A percentile compares a stretch with the other conserved stretches of the same genome.
Conservation (phyloP, 2,329 filamentous ascomycete genomes). For the Aspergillus uvarum region DNA sequence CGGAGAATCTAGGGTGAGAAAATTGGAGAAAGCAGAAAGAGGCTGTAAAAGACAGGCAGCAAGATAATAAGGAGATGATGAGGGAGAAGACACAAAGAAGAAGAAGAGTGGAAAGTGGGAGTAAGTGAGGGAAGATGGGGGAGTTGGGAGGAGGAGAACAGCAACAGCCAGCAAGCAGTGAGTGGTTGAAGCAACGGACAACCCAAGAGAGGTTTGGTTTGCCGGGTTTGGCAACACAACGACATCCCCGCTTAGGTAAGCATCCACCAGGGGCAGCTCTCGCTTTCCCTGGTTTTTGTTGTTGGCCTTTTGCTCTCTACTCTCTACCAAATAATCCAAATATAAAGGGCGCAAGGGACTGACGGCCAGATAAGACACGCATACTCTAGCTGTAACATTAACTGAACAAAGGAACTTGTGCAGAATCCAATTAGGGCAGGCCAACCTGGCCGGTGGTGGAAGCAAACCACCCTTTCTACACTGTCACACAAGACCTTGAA, state of each 20-base stretch:
- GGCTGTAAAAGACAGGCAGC: slow-evolving; percentile 1
- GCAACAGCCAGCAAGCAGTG: slow-evolving; percentile 20
- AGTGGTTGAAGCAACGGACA: slow-evolving; percentile 10
- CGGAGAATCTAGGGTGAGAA: slow-evolving; percentile 12
- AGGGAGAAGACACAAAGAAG: slow-evolving; percentile 1
- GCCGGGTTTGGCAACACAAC: slow-evolving; percentile 3
- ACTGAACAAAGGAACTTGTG: not conserved
- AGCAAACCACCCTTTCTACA: not conserved
- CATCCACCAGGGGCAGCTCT: not conserved
- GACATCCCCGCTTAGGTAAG: slow-evolving; percentile 21
- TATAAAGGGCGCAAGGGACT: slow-evolving; percentile 7
- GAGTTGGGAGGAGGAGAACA: slow-evolving; percentile 17
- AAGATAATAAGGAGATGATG: slow-evolving; percentile 11
- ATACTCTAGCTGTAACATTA: not conserved
- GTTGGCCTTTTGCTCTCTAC: too few species aligned
- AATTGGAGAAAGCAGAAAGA: not conserved
- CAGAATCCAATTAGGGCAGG: not conserved
- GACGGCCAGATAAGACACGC: not conserved
- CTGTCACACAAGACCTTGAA: not conserved
- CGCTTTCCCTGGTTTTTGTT: too few species aligned
- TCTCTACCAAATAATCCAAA: too few species aligned
- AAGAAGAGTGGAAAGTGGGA: not conserved
- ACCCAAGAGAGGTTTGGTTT: slow-evolving; percentile 10
- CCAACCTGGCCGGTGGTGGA: not conserved
- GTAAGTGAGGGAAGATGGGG: slow-evolving; percentile 14